Conservation (phyloP, 352 stramenopile genomes). For the Globisporangium canariense region DNA sequence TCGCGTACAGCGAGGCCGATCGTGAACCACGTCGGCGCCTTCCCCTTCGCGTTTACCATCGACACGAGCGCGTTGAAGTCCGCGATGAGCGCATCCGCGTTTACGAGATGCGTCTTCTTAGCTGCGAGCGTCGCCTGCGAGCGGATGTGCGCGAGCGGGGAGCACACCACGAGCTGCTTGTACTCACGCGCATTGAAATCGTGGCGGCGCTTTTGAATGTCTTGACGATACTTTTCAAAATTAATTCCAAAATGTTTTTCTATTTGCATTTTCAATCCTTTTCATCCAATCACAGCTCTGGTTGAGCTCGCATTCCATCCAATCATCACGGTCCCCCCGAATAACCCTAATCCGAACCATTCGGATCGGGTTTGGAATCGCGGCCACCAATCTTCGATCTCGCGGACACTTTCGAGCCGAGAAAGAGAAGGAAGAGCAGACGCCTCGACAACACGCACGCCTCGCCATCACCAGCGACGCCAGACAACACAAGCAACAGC, state of each 20-base stretch:
- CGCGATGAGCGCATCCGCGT: background rate
- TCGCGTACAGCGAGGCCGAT: background rate
- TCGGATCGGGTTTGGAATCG: background rate
- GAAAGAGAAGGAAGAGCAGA: background rate
- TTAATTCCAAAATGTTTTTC: too few species aligned
- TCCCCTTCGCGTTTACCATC: background rate
- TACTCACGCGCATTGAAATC: background rate
- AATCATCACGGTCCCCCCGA: background rate
- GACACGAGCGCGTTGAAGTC: background rate
- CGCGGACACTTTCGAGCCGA: background rate
- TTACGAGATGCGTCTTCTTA: background rate
- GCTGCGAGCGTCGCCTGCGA: background rate
- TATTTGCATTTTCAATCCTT: too few species aligned
- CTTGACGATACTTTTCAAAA: too few species aligned
- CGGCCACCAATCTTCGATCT: slow-evolving; percentile 12
- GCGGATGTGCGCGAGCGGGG: background rate
- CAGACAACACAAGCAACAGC: background rate
- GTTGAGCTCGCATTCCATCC: background rate
- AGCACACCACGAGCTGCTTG: background rate
- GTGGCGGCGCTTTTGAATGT: background rate
- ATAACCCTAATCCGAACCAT: too few species aligned
- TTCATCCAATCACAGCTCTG: too few species aligned
- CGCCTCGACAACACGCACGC: background rate
- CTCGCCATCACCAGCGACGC: background rate
- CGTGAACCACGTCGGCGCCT: background rate